phyloP scores from a whole-genome alignment of 139 green algal genomes.

The Volvox reticuliferus region DNA sequence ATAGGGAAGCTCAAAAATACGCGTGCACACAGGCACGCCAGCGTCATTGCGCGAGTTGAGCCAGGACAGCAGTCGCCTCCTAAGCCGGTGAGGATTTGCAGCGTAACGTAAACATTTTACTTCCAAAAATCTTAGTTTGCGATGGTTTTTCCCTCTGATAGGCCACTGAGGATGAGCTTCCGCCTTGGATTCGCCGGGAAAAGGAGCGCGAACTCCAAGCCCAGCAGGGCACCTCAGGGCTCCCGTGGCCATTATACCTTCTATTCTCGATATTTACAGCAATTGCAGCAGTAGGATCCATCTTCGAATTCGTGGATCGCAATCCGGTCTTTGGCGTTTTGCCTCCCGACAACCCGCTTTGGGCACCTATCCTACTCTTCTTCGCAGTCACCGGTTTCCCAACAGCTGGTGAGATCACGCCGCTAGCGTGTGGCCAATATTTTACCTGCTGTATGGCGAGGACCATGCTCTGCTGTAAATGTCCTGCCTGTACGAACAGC shows the following conservation, averaged over 20 bases:
- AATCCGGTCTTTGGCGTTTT: conserved; percentile 78
- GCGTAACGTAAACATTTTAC: background rate
- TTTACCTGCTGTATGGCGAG: no score
- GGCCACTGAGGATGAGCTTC: conserved; percentile 62
- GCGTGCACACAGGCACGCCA: no score
- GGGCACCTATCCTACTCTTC: conserved; percentile 80
- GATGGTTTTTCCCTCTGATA: background rate
- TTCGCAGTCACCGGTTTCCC: conserved; percentile 89
- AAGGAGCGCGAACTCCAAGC: conserved; percentile 76
- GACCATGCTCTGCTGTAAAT: no score
- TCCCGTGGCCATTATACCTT: conserved; percentile 87
- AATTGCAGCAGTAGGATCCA: conserved; percentile 83
- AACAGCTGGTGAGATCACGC: conserved; percentile 60
- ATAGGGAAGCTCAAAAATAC: background rate
- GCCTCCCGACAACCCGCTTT: conserved; percentile 76
- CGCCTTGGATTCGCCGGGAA: conserved; percentile 85
- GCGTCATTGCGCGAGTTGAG: background rate
- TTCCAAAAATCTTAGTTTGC: background rate
- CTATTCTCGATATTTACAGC: conserved; percentile 80
- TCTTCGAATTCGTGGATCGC: conserved; percentile 73
- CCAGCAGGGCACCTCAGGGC: conserved; percentile 32
- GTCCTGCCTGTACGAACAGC: no score
- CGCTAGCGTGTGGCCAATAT: background rate
- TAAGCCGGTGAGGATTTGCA: background rate
- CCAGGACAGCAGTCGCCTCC: conserved; percentile 22